Base-by-base conservation (phyloP, 2,329 filamentous ascomycete species). In the Seiridium unicorne region DNA sequence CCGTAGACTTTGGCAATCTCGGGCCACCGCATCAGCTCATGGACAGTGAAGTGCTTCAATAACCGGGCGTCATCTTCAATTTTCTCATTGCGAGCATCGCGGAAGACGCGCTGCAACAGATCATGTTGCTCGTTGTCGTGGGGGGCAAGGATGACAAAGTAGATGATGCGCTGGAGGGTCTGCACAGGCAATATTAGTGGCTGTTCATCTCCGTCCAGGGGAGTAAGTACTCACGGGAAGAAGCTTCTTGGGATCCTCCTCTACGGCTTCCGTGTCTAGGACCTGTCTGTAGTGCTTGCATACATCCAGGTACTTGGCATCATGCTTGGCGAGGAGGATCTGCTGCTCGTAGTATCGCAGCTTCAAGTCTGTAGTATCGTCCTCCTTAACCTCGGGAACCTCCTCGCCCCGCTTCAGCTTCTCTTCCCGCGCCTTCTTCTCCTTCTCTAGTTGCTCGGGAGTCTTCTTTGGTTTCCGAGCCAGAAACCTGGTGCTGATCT, bases 41-140 rank as follows among this genome's bases (percentile, higher is more conserved):
- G 91, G 4, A 97, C 88, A 36, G 95, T 99, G 77, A 99, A 99
- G 62, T 95, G 87, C 77, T 96, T 96, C 60, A 99, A 84, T 7
- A 99, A 86, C 70, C 93, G 88, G 36, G 92, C 89, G 65, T 98
- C 94, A 59, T 88, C 83, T 3, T 91, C 79, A 3, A 98, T 87
- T 73, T 90, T 85, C 9, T 87, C 79, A 74, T 93, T 93, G 64
- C 95, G 91, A 6, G 89, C 79, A 75, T 99, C 95, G 74, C 89
- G 86, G 74, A 93, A 87, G 68, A 99, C 90, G 70, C 95, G 91
- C 79, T 99, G 93, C 62, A 99, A 88, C 59, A 99, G 89, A 69
- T 99, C 95, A 68, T 94, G 95, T 76, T 99, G 95, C 76, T 99
- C 95, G 77, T 99, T 99, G 80, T 99, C 94, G 77, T 98, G 93